Percentiles rank a stretch among this genome's conserved stretches.
These are phyloP conservation scores for Aspergillus nanangensis DNA, from an alignment of 495 filamentous ascomycete species.

Conservation along the genomic window DNA sequence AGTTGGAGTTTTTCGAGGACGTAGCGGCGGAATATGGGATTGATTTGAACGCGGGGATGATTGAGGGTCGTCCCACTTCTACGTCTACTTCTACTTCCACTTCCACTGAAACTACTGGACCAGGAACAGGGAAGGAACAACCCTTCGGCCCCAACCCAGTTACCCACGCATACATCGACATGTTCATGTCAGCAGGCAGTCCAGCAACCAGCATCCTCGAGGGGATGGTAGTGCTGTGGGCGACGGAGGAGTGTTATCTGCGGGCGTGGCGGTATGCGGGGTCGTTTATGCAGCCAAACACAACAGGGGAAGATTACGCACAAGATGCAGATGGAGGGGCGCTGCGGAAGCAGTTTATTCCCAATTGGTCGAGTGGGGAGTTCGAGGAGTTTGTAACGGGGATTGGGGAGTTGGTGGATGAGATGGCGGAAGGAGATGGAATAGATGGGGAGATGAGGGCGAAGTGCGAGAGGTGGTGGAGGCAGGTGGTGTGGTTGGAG, in stretches of 20 bases:
- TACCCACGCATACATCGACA: conserved; percentile 49
- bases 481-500: conserved; percentile 51
- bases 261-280: conserved; percentile 56
- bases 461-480: conserved; percentile 43
- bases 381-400: conserved; percentile 53
- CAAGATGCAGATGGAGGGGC: conserved; percentile 59
- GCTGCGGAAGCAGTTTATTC: conserved; percentile 57
- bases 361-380: conserved; percentile 58
- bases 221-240: conserved; percentile 68
- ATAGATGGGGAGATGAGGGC: conserved; percentile 29
- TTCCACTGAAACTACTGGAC: too few species aligned
- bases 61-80: too few species aligned
- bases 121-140: conserved; percentile 8
- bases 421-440: conserved; percentile 35
- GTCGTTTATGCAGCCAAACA: conserved; percentile 19
- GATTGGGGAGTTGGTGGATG: conserved; percentile 39
- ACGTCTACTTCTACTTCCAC: too few species aligned
- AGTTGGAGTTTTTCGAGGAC: conserved; percentile 65
- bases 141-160: conserved; percentile 37
- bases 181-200: conserved; percentile 49
- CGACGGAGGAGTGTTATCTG: conserved; percentile 63
- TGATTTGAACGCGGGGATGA: conserved; percentile 33
- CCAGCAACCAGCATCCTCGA: conserved; percentile 49
- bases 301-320: conserved; percentile 4
- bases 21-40: conserved; percentile 59